Conservation (phyloP, 805 yeast genomes). For the Lipomyces kockii region DNA sequence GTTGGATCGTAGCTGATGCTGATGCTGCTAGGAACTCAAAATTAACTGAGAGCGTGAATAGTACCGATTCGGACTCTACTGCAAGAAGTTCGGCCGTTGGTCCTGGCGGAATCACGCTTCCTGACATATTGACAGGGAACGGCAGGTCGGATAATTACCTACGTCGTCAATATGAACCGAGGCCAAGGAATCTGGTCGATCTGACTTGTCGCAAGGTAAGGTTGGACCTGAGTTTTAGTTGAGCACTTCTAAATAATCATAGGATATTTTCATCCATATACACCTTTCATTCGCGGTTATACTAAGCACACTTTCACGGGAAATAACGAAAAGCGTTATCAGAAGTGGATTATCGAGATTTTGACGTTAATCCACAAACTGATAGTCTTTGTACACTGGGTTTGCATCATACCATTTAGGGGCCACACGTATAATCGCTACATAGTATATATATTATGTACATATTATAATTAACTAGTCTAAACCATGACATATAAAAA, state of each 20-base stretch:
- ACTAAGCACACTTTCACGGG: constrained; percentile 1
- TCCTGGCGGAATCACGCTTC: neutral
- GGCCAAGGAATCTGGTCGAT: constrained; percentile 15
- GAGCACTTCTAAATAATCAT: neutral
- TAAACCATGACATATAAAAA: neutral
- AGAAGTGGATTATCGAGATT: constrained; percentile 3
- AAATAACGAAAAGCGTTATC: constrained; percentile 6
- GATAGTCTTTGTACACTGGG: neutral
- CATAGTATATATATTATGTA: neutral
- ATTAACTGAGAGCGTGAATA: neutral
- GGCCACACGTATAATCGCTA: no score
- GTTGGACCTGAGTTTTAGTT: neutral
- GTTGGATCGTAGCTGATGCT: constrained; percentile 18
- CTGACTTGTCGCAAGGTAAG: constrained; percentile 14
- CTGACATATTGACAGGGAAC: constrained; percentile 3
- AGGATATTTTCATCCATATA: constrained; percentile 15
- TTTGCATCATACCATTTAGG: no score
- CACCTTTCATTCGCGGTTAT: constrained; percentile 16
- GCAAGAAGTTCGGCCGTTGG: neutral
- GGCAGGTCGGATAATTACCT: constrained; percentile 11
- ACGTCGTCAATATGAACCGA: constrained; percentile 15
- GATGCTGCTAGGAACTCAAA: constrained; percentile 4
- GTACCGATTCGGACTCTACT: neutral
- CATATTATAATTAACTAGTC: neutral
- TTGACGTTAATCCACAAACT: neutral